Evolutionary conservation across 441 rosid genomes (phyloP).

Genomic region (Breynia disticha): DNA sequence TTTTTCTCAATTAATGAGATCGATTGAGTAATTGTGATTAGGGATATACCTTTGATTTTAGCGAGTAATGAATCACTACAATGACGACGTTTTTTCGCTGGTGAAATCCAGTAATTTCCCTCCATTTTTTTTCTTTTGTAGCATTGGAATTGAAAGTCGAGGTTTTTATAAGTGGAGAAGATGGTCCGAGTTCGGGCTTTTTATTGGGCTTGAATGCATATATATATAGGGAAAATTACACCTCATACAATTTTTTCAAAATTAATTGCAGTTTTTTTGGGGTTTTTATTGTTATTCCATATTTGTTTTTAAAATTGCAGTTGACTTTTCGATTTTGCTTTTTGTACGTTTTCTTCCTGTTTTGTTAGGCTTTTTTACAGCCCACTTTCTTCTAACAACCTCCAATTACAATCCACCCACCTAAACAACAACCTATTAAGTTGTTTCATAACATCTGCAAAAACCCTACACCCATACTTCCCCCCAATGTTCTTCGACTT

Average conservation of each 20-base stretch:
- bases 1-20: background rate
- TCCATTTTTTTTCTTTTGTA: slow-evolving; percentile 22
- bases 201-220: too few relatives aligned
- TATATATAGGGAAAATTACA: too few relatives aligned
- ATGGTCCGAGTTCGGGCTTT: too few relatives aligned
- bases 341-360: too few relatives aligned
- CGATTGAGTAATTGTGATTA: background rate
- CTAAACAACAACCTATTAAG: slow-evolving; percentile 58
- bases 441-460: slow-evolving; percentile 57
- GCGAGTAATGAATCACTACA: slow-evolving; percentile 21
- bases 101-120: slow-evolving; percentile 34
- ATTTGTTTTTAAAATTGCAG: too few relatives aligned
- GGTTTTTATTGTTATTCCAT: too few relatives aligned
- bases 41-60: slow-evolving; percentile 42
- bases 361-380: slow-evolving; percentile 45
- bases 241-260: too few relatives aligned
- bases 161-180: too few relatives aligned
- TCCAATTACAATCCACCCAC: slow-evolving; percentile 53
- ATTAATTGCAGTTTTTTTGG: too few relatives aligned
- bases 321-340: too few relatives aligned
- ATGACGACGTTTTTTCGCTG: background rate
- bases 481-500: slow-evolving; percentile 88
- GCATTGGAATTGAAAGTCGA: too few relatives aligned
- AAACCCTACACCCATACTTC: slow-evolving; percentile 62
- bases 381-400: too few relatives aligned